Conservation (phyloP, 345 rosid species). For the Chamaenerion angustifolium region DNA sequence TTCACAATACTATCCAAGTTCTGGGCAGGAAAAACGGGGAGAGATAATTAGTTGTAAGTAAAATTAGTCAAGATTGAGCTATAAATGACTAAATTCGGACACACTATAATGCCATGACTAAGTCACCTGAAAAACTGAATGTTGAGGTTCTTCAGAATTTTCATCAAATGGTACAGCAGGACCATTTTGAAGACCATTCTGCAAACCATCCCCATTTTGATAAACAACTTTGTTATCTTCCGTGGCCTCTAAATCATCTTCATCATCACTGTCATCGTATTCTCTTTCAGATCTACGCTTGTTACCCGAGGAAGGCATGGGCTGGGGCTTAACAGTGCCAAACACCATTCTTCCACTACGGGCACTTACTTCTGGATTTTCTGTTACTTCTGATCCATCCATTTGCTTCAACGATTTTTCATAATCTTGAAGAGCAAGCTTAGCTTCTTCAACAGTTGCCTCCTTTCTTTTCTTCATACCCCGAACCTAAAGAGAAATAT, state of each 20-base stretch:
- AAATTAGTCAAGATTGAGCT: background rate
- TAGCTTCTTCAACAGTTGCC: slow-evolving; percentile 61
- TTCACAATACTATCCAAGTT: slow-evolving; percentile 27
- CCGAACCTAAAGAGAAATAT: slow-evolving; percentile 38
- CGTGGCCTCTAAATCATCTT: slow-evolving; percentile 33
- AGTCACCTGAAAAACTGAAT: slow-evolving; percentile 34
- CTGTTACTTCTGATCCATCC: slow-evolving; percentile 33
- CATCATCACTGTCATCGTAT: slow-evolving; percentile 50
- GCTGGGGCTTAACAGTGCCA: slow-evolving; percentile 40
- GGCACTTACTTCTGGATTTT: slow-evolving; percentile 15
- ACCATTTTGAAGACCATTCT: slow-evolving; percentile 14
- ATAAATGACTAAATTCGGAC: background rate
- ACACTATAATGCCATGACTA: background rate
- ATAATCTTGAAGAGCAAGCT: slow-evolving; percentile 65
- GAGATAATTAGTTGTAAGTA: background rate
- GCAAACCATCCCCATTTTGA: slow-evolving; percentile 17
- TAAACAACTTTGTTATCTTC: slow-evolving; percentile 20
- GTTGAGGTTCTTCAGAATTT: slow-evolving; percentile 22
- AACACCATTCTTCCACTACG: slow-evolving; percentile 72
- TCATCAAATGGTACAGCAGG: slow-evolving; percentile 18
- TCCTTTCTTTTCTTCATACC: slow-evolving; percentile 62
- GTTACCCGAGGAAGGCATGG: slow-evolving; percentile 15
- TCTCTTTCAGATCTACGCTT: slow-evolving; percentile 27
- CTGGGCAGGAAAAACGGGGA: slow-evolving; percentile 20
- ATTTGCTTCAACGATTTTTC: slow-evolving; percentile 31